phyloP scores from a whole-genome alignment of 352 stramenopile species.

The Phytopythium boreale region DNA sequence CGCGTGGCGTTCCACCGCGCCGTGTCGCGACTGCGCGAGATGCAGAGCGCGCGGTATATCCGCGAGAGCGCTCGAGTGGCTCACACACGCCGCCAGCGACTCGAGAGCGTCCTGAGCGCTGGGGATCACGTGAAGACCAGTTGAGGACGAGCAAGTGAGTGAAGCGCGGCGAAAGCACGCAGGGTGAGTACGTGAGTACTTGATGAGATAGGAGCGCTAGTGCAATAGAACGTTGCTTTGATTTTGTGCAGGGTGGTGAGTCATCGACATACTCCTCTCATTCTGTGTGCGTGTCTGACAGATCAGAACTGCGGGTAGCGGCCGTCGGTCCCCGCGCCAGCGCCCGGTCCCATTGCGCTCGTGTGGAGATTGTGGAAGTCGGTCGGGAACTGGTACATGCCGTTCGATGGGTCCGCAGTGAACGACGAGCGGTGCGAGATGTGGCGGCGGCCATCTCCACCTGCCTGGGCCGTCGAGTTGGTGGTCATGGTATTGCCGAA shows the following conservation, averaged over 20 bases:
- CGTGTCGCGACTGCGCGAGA: constrained; percentile 82
- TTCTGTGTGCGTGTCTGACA: neutral
- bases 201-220: neutral
- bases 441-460: neutral
- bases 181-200: neutral
- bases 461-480: neutral
- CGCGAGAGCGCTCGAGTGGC: constrained; percentile 29
- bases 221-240: neutral
- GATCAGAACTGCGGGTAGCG: constrained; percentile 3
- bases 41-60: constrained; percentile 79
- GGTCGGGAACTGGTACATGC: constrained; percentile 14
- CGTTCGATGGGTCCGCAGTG: neutral
- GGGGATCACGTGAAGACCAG: neutral
- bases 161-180: too few species aligned
- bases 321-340: neutral
- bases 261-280: neutral
- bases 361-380: constrained; percentile 19
- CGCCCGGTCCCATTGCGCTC: neutral
- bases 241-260: neutral
- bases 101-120: neutral
- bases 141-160: neutral
- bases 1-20: constrained; percentile 76
- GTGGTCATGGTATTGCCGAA: neutral
- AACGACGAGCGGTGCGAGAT: neutral
- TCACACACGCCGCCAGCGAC: neutral